These are phyloP conservation scores for Colletotrichum limetticola DNA, from an alignment of 2,329 filamentous ascomycete genomes.

Conservation along the genomic window DNA sequence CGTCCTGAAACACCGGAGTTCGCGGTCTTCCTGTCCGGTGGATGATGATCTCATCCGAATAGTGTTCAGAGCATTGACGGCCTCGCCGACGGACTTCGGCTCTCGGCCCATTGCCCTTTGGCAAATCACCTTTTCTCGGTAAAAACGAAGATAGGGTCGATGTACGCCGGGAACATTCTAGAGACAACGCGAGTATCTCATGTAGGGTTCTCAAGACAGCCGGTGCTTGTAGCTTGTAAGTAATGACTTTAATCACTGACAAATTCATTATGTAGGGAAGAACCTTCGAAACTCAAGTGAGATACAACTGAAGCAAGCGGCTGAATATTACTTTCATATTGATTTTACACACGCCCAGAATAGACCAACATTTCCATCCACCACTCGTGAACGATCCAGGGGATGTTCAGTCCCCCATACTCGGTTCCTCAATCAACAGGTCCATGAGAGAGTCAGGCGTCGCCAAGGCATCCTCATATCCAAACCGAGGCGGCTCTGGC, in stretches of 20 bases:
- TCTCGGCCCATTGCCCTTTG: background rate
- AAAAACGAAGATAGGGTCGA: background rate
- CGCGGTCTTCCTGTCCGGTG: background rate
- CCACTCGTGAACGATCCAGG: background rate
- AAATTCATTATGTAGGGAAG: no score
- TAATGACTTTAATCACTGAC: no score
- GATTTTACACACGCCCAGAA: no score
- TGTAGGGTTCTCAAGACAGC: no score
- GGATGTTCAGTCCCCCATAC: background rate
- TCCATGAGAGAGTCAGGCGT: background rate
- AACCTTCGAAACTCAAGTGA: no score
- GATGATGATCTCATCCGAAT: background rate
- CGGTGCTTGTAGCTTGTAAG: no score
- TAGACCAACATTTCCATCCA: background rate
- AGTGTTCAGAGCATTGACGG: background rate
- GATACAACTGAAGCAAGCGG: no score
- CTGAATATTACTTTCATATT: no score
- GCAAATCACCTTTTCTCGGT: background rate
- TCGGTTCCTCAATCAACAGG: background rate
- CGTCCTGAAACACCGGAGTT: background rate
- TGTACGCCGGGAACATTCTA: no score
- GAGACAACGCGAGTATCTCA: no score
- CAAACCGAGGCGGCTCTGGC: background rate
- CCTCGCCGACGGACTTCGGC: background rate
- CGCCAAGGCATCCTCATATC: background rate